Percentiles rank a stretch among this genome's conserved stretches.
phyloP scores from a whole-genome alignment of 345 rosid genomes.

The Reutealis trisperma region DNA sequence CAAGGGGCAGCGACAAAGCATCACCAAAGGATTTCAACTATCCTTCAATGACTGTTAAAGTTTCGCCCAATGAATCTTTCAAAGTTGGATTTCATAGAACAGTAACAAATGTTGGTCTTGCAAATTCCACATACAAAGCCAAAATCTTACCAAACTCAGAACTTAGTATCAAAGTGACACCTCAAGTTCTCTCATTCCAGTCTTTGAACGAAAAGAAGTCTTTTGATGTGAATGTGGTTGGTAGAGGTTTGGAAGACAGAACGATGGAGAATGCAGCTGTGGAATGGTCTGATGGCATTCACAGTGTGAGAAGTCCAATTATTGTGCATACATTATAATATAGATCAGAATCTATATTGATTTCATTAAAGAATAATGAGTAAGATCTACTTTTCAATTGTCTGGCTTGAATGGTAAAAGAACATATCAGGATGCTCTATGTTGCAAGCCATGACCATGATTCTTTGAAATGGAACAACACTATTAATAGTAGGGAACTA shows the following conservation, averaged over 20 bases:
- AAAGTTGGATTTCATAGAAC: slow-evolving; percentile 31
- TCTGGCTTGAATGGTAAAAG: too few relatives aligned
- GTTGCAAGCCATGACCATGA: too few relatives aligned
- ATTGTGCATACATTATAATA: background rate
- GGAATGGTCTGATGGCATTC: slow-evolving; percentile 25
- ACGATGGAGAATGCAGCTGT: slow-evolving; percentile 30
- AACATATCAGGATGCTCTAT: too few relatives aligned
- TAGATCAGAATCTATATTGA: too few relatives aligned
- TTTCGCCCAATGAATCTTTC: slow-evolving; percentile 12
- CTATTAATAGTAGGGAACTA: too few relatives aligned
- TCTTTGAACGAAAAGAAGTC: slow-evolving; percentile 26
- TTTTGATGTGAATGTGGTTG: slow-evolving; percentile 33
- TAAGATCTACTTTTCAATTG: too few relatives aligned
- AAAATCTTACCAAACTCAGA: background rate
- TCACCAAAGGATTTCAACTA: slow-evolving; percentile 35
- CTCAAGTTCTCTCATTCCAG: slow-evolving; percentile 27
- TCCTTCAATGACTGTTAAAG: slow-evolving; percentile 33
- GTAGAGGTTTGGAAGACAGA: slow-evolving; percentile 16
- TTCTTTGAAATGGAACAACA: too few relatives aligned
- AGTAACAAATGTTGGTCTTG: slow-evolving; percentile 40
- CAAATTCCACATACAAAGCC: slow-evolving; percentile 38
- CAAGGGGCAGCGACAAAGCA: background rate
- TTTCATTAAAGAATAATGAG: too few relatives aligned
- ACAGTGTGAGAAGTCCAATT: background rate
- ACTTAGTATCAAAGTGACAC: slow-evolving; percentile 30